Conservation (phyloP, 306 rosid genomes). For the Delonix regia region DNA sequence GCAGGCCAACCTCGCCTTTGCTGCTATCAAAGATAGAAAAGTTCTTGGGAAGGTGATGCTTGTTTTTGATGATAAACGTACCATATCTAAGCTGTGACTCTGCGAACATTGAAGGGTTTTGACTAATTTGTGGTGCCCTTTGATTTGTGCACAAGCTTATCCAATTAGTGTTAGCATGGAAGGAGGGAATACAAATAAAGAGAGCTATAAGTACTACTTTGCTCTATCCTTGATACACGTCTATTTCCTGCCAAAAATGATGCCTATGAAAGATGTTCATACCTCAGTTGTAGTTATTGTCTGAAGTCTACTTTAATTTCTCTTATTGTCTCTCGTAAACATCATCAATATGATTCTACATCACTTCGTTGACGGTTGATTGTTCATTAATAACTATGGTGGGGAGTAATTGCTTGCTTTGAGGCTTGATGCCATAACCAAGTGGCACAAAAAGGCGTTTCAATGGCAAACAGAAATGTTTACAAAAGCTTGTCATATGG, state of each 20-base stretch:
- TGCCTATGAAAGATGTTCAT: background rate
- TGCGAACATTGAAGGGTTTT: background rate
- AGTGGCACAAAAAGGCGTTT: too few species aligned
- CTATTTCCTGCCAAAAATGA: background rate
- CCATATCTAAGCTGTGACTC: conserved; percentile 67
- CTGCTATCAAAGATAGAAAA: conserved; percentile 84
- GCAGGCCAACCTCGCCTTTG: conserved; percentile 88
- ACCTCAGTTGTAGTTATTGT: background rate
- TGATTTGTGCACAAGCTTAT: background rate
- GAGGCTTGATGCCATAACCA: too few species aligned
- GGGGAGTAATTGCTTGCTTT: too few species aligned
- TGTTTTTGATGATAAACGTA: conserved; percentile 57
- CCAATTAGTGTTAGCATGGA: background rate
- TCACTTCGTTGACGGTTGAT: too few species aligned
- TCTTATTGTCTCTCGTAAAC: too few species aligned
- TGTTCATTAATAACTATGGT: too few species aligned
- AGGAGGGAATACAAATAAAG: too few species aligned
- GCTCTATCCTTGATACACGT: background rate
- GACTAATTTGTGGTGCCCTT: background rate
- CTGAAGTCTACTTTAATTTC: background rate
- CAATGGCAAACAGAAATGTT: too few species aligned
- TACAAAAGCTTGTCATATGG: too few species aligned
- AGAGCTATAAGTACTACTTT: background rate
- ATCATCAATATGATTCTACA: too few species aligned
- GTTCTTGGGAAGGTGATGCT: conserved; percentile 90